Evolutionary conservation across 2,329 filamentous ascomycete genomes (phyloP), one percentile per base, ranked within the genome.

Genomic region (Didymella segeticola): DNA sequence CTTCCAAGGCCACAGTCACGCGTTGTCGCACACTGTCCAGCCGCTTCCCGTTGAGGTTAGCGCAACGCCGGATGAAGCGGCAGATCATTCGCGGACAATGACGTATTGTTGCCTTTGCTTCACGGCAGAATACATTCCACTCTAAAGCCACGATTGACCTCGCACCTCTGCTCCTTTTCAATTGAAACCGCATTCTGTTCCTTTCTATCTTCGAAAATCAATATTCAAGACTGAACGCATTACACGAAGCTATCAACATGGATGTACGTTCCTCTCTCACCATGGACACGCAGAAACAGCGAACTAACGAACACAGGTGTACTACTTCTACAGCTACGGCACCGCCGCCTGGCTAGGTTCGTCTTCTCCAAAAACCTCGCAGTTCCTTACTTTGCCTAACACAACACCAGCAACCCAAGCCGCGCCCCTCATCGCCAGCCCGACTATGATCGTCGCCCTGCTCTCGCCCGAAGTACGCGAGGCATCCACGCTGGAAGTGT

Each of bases 401-500:
- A 47, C 8, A 14, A 14, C 43, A 4, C 12, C 41, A 71, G 71
- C 76, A 17, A 60, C 76, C 8, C 77, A 80, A 71, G 69, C 77
- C 8, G 59, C 84, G 10, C 79, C 85, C 0, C 77, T 89, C 55
- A 79, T 89, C 47, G 63, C 81, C 5, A 81, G 82, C 5, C 87
- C 87, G 0, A 83, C 81, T 22, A 78, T 89, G 62, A 84, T 89
- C 19, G 78, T 85, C 49, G 79, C 83, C 10, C 74, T 89, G 56
- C 79, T 87, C 29, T 81, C 82, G 3, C 80, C 82, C 43, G 83
- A 87, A 59, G 78, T 82, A 31, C 81, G 82, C 56, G 78, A 82
- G 60, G 75, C 81, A 48, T 81, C 82, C 49, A 74, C 76, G 20
- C 79, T 91, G 26, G 89, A 92, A 73, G 76, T 83, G 50, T 93